These are phyloP conservation scores for Eruca vesicaria DNA, from an alignment of 441 rosid genomes.

Conservation along the genomic window DNA sequence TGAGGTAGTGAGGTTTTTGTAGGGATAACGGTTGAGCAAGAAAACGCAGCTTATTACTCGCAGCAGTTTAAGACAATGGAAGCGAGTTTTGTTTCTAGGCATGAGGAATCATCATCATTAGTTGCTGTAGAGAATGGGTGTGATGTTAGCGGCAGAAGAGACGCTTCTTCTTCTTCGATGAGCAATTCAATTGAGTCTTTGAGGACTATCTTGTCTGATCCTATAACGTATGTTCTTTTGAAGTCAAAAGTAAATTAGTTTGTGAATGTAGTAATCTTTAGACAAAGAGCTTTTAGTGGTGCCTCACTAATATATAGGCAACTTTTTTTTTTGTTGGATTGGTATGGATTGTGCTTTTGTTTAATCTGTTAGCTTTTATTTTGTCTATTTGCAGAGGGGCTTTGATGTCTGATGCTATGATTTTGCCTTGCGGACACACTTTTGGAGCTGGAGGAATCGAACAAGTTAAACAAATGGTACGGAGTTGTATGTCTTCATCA, in stretches of 20 bases:
- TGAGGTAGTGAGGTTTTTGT: constrained; percentile 42
- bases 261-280: background rate
- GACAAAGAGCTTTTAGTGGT: background rate
- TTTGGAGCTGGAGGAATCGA: constrained; percentile 83
- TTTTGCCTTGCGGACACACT: constrained; percentile 93
- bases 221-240: constrained; percentile 59
- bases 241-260: background rate
- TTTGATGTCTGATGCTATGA: constrained; percentile 96
- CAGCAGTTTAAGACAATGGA: constrained; percentile 67
- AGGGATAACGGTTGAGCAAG: constrained; percentile 55
- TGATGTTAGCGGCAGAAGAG: constrained; percentile 81
- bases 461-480: constrained; percentile 62
- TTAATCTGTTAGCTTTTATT: background rate
- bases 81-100: constrained; percentile 45
- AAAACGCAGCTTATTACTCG: constrained; percentile 61
- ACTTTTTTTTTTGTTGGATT: background rate
- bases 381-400: constrained; percentile 48
- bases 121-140: constrained; percentile 52
- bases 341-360: background rate
- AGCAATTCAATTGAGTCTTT: constrained; percentile 64
- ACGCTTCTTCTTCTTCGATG: constrained; percentile 41
- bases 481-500: background rate
- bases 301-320: background rate
- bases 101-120: constrained; percentile 46
- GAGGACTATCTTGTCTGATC: constrained; percentile 76